These are phyloP conservation scores for Komagataella mondaviorum DNA, from an alignment of 805 yeast species.

Conservation along the genomic window DNA sequence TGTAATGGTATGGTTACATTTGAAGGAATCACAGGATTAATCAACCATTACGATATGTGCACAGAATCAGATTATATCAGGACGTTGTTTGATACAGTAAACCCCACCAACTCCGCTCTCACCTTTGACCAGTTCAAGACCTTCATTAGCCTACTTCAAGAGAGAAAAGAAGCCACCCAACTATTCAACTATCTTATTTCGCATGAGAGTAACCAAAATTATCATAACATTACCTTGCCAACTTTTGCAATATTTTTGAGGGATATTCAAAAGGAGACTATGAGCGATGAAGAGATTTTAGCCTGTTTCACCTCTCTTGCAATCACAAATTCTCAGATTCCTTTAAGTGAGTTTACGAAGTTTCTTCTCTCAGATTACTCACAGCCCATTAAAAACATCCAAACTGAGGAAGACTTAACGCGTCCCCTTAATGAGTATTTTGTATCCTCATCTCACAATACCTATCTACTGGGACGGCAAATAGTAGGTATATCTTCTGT, in stretches of 20 bases:
- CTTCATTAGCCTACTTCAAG: conserved; percentile 58
- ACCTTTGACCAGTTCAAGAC: conserved; percentile 62
- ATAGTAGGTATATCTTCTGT: conserved; percentile 78
- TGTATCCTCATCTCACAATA: conserved; percentile 90
- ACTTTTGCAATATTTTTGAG: conserved; percentile 30
- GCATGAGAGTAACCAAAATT: conserved; percentile 1
- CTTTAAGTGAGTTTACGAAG: conserved; percentile 9
- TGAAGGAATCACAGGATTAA: conserved; percentile 52
- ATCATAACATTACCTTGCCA: conserved; percentile 12
- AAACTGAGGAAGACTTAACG: conserved; percentile 24
- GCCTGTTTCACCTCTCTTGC: conserved; percentile 17
- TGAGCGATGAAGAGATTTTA: conserved; percentile 18
- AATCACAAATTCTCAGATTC: conserved; percentile 6
- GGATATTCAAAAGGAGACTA: conserved; percentile 32
- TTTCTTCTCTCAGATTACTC: conserved; percentile 20
- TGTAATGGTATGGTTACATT: conserved; percentile 33
- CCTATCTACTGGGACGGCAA: conserved; percentile 81
- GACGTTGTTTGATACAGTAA: conserved; percentile 40
- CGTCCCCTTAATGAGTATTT: conserved; percentile 75
- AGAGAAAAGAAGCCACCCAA: conserved; percentile 42
- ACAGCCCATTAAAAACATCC: conserved; percentile 8
- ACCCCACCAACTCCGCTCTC: conserved; percentile 33
- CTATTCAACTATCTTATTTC: conserved; percentile 26
- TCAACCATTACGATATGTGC: conserved; percentile 60
- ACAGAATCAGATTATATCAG: conserved; percentile 40